Evolutionary conservation across 2,329 filamentous ascomycete species (phyloP).

Genomic region (Aureobasidium sp.): DNA sequence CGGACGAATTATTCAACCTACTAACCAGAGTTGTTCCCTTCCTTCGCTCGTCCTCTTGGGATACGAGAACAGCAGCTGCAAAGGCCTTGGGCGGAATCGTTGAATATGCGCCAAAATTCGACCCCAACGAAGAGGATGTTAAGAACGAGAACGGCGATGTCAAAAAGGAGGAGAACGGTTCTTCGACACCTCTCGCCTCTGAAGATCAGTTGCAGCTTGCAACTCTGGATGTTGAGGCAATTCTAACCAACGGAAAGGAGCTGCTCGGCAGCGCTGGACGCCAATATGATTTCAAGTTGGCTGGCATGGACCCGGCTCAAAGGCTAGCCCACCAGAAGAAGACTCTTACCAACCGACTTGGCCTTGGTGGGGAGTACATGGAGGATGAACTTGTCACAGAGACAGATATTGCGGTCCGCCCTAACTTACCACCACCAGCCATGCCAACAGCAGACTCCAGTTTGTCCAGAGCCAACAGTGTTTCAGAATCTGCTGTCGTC

Average conservation of each 20-base stretch:
- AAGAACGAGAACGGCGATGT: constrained; percentile 39
- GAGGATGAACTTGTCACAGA: constrained; percentile 73
- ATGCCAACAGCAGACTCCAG: constrained; percentile 21
- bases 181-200: constrained; percentile 25
- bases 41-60: constrained; percentile 90
- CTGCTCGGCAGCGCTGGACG: constrained; percentile 73
- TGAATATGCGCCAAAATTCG: constrained; percentile 76
- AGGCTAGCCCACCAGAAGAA: constrained; percentile 84
- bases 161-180: constrained; percentile 47
- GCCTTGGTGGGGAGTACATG: constrained; percentile 72
- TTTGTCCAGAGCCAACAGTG: constrained; percentile 35
- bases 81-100: constrained; percentile 93
- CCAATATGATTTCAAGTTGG: constrained; percentile 76
- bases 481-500: constrained; percentile 29
- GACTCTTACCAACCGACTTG: constrained; percentile 71
- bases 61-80: constrained; percentile 85
- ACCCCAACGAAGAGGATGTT: constrained; percentile 70
- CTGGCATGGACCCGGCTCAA: constrained; percentile 69
- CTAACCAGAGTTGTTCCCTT: constrained; percentile 93
- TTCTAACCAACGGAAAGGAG: constrained; percentile 76
- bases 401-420: constrained; percentile 46
- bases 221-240: constrained; percentile 65
- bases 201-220: constrained; percentile 63
- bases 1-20: constrained; percentile 94
- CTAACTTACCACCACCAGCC: constrained; percentile 36